Evolutionary conservation across 108 stramenopile species (phyloP).

Genomic region (Nitzschia sp.): DNA sequence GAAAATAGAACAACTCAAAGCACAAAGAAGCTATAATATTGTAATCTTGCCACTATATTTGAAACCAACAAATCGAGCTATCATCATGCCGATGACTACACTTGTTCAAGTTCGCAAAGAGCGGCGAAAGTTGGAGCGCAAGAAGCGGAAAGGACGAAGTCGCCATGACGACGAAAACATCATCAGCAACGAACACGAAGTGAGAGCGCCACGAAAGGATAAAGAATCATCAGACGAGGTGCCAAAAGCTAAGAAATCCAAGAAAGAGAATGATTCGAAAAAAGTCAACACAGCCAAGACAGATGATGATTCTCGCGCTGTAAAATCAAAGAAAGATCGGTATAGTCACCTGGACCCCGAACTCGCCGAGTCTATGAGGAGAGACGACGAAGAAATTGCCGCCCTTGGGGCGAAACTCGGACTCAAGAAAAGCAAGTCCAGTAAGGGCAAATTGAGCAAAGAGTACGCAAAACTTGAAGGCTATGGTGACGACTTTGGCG

Average conservation of each 20-base stretch:
- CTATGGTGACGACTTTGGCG: constrained; percentile 86
- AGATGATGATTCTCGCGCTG: not conserved
- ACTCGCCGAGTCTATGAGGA: constrained; percentile 62
- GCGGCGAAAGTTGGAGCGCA: constrained; percentile 25
- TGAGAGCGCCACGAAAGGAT: not conserved
- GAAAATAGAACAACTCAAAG: too few relatives aligned
- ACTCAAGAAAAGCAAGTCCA: constrained; percentile 16
- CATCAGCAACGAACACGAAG: not conserved
- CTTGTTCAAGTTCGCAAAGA: constrained; percentile 29
- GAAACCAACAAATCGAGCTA: too few relatives aligned
- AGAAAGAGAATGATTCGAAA: not conserved
- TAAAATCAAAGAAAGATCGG: not conserved
- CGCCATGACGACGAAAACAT: not conserved
- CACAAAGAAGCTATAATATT: too few relatives aligned
- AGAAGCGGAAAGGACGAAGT: constrained; percentile 16
- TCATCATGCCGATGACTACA: constrained; percentile 15
- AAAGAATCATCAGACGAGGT: not conserved
- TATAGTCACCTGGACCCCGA: constrained; percentile 57
- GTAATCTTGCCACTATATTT: too few relatives aligned
- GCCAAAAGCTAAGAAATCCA: constrained; percentile 3
- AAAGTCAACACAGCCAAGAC: too few relatives aligned
- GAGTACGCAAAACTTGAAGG: constrained; percentile 85
- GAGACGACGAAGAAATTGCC: constrained; percentile 84
- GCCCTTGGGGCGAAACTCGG: constrained; percentile 71
- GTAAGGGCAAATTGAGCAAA: constrained; percentile 44